Evolutionary conservation across 192 early-diverging fungal genomes (phyloP).

Genomic region (Chytriomyces hyalinus): DNA sequence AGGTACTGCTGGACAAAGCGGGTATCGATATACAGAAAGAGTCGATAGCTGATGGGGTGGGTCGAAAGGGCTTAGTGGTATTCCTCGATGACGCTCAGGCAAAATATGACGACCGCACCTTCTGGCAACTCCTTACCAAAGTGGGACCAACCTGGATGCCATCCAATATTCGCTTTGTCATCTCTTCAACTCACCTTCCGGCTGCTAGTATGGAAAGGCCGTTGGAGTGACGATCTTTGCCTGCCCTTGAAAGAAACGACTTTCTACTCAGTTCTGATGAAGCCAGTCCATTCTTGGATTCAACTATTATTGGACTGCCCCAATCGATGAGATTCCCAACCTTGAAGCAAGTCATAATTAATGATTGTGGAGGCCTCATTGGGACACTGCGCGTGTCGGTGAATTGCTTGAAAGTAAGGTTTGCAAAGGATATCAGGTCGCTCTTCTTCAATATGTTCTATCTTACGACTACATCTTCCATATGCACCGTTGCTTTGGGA

Average conservation of each 20-base stretch:
- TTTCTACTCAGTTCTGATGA: constrained; percentile 35
- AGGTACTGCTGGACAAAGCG: background rate
- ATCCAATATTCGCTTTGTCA: constrained; percentile 35
- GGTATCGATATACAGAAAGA: background rate
- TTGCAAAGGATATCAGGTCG: constrained; percentile 13
- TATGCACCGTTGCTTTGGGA: constrained; percentile 26
- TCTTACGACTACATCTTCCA: constrained; percentile 8
- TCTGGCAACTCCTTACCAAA: constrained; percentile 28
- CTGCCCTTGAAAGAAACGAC: constrained; percentile 32
- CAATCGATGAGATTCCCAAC: constrained; percentile 16
- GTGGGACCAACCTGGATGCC: constrained; percentile 25
- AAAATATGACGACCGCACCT: constrained; percentile 14
- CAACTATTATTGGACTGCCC: constrained; percentile 1
- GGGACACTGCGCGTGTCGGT: constrained; percentile 24
- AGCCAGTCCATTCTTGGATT: constrained; percentile 17
- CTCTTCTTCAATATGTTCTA: constrained; percentile 29
- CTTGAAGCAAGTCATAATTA: constrained; percentile 15
- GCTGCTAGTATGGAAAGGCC: constrained; percentile 16
- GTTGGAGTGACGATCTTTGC: constrained; percentile 4
- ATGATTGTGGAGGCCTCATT: constrained; percentile 24
- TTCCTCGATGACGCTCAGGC: constrained; percentile 2
- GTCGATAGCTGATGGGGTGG: background rate
- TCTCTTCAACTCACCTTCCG: constrained; percentile 30
- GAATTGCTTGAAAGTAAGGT: constrained; percentile 9
- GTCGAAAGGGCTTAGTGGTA: constrained; percentile 8